Base-by-base conservation (phyloP, 1,139 yeast genomes). In the Lodderomyces parapsilosis region DNA sequence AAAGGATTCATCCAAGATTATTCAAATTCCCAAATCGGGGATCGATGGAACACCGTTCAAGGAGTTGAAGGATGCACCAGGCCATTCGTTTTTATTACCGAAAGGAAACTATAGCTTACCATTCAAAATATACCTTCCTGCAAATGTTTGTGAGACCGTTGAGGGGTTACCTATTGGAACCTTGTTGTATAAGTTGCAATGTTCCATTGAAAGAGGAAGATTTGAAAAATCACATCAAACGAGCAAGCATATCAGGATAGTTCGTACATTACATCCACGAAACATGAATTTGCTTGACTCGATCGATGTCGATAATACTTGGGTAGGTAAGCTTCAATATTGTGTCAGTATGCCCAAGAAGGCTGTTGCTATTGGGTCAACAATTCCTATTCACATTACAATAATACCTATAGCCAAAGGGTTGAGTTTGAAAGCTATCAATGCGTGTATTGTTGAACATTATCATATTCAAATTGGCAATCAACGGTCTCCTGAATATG, bases 51-150 rank as follows among this genome's bases (percentile, higher is more conserved):
- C 78, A 3, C 77, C 77, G 4, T 71, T 68, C 46, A 60, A 60
- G 37, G 56, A 59, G 40, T 44, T 39, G 6, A 48, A 47, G 14
- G 52, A 57, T 2, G 55, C 62, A 8, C 47, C 54, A 10, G 54
- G 54, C 40, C 66, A 59, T 52, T 66, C 70, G n/a, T 81, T 75
- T 53, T 60, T 74, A 11, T 63, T 84, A 24, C 83, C 83, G 0
- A 70, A 74, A 45, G 91, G 91, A 0, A 82, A 83, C 55, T 84
- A 84, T 54, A 80, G 78, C 49, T 59, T 85, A 31, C 91, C 91
- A 0, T 85, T 84, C 57, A 63, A 60, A 31, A 68, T 77, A 5
- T 62, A 64, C 14, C 58, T 85, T 10, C 90, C 91, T 0, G 75
- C 82, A 2, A 78, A 78, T 50, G 59, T 80, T 0, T 76, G 84